Conservation (phyloP, 2,329 filamentous ascomycete species). For the Chaetomiaceae sp. region DNA sequence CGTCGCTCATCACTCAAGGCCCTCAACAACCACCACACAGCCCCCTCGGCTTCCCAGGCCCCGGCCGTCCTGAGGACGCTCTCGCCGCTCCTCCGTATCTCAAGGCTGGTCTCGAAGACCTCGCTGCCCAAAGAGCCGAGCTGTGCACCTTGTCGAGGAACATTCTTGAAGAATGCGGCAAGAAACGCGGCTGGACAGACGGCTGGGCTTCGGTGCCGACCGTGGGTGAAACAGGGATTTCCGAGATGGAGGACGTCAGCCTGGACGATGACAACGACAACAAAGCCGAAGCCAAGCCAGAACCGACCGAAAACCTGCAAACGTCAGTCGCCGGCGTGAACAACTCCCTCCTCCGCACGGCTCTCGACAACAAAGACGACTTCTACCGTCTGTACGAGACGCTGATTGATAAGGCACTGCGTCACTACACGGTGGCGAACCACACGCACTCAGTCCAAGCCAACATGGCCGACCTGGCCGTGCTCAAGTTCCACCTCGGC, state of each 20-base stretch:
- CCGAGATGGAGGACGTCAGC: constrained; percentile 54
- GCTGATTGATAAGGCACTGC: constrained; percentile 78
- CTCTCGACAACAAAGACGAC: constrained; percentile 55
- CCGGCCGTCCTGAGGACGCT: constrained; percentile 37
- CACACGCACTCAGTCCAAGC: constrained; percentile 73
- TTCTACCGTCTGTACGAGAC: constrained; percentile 67
- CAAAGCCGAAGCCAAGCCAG: constrained; percentile 23
- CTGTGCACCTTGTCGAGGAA: constrained; percentile 75
- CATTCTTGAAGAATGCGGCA: constrained; percentile 69
- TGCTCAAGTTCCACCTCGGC: constrained; percentile 71
- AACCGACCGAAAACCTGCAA: constrained; percentile 5
- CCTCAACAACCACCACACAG: constrained; percentile 39
- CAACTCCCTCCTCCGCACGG: constrained; percentile 54
- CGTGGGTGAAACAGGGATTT: constrained; percentile 39
- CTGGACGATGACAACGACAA: constrained; percentile 44
- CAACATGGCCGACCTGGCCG: constrained; percentile 77
- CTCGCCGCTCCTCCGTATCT: constrained; percentile 44
- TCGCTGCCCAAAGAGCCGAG: constrained; percentile 78
- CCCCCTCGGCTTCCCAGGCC: constrained; percentile 50
- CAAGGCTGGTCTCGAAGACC: constrained; percentile 67
- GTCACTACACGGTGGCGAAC: constrained; percentile 75
- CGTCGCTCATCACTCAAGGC: constrained; percentile 50
- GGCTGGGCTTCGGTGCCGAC: constrained; percentile 64
- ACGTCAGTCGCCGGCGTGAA: constrained; percentile 44
- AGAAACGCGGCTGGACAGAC: constrained; percentile 67